Conservation (phyloP, 2,329 filamentous ascomycete species). For the Colletotrichum plurivorum region DNA sequence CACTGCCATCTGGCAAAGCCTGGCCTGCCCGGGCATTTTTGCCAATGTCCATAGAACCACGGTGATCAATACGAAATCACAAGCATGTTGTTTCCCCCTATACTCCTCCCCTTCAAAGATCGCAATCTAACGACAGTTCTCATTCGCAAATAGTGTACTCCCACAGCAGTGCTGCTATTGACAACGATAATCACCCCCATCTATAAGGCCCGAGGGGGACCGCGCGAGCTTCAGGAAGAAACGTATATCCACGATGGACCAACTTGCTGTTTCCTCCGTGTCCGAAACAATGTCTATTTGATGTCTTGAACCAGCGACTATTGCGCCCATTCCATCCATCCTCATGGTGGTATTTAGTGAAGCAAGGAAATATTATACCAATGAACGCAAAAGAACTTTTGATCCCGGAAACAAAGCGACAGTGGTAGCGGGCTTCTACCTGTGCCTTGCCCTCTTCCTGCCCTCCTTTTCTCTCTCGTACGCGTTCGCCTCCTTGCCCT, state of each 20-base stretch:
- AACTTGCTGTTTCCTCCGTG: not conserved
- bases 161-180: no score
- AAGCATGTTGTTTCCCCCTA: no score
- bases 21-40: no score
- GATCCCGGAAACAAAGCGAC: slow-evolving; percentile 8
- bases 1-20: no score
- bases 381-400: slow-evolving; percentile 30
- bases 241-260: not conserved
- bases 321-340: slow-evolving; percentile 10
- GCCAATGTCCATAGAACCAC: no score
- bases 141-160: no score
- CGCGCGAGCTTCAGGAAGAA: not conserved
- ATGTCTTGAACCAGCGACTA: not conserved
- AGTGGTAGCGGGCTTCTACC: slow-evolving; percentile 21
- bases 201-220: no score
- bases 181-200: no score
- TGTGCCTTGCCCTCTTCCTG: slow-evolving; percentile 74
- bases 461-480: slow-evolving; percentile 89
- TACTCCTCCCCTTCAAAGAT: no score
- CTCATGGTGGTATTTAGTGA: slow-evolving; percentile 35
- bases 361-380: slow-evolving; percentile 31
- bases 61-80: no score
- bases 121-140: no score
- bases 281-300: not conserved
- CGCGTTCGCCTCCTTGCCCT: slow-evolving; percentile 86